Base-by-base conservation (phyloP, 148 eudicot genomes). In the Camellia sinensis region DNA sequence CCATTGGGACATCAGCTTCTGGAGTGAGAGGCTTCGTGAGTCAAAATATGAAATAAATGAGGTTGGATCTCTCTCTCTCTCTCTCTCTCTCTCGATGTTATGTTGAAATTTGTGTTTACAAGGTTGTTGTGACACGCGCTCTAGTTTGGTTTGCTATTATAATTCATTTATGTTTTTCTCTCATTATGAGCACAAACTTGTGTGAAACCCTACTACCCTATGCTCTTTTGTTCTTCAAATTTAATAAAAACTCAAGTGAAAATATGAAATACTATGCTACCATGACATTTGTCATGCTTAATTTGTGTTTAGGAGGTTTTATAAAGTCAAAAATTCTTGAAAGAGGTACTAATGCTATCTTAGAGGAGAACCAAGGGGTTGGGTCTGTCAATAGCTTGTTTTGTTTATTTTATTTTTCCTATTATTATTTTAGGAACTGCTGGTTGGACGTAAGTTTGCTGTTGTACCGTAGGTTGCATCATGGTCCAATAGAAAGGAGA, bases 11-110 rank as follows among this genome's bases (percentile, higher is more conserved):
- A 80, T 86, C 54, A 81, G 65, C 79, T 96, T 94, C 73, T 96
- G 99, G 99, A 96, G 98, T 91, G 99, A 96, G 89, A 94, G 99
- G 87, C 98, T 96, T 37, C 91, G 98, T 52, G 99, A 96, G 86
- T 89, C 97, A 64, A 94, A 96, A 81, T 96, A 91, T 78, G 97
- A 96, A 80, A 90, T 96, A 77, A 94, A 96, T 22, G 99, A 96
- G 99, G 99, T 92, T 82, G n/a, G 79, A 18, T 48, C 54, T 79
- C 75, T 56, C 12, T 79, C 77, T 73, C 54, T 61, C 37, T 56
- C 10, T 18, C 52, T 12, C 14, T 2, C 59, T 7, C 12, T 7
- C 11, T 59, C 18, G 19, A 3, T 17, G 17, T 3, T 59, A 59
- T 59, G 18, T 59, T 59, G 62, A 59, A 59, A 59, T 71, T 4